A percentile compares a stretch with the other conserved stretches of the same genome.
Conservation (phyloP, 192 early-diverging fungal species). For the Entophlyctis luteolus region DNA sequence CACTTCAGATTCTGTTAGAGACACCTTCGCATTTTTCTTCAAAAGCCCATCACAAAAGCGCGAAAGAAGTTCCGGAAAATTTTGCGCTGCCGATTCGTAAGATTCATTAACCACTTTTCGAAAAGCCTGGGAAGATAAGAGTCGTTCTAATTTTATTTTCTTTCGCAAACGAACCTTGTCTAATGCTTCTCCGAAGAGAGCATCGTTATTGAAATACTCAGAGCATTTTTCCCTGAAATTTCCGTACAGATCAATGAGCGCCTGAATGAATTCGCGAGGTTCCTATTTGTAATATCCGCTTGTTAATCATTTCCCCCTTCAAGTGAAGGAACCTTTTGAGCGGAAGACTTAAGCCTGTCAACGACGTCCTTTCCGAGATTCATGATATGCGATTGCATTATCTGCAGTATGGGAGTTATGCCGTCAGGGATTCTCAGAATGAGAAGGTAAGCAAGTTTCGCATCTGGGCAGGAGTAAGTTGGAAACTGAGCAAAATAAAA, state of each 20-base stretch:
- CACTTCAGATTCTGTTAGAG: constrained; percentile 52
- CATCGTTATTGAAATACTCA: constrained; percentile 63
- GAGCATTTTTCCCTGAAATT: constrained; percentile 59
- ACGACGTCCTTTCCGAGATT: constrained; percentile 55
- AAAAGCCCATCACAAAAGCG: constrained; percentile 72
- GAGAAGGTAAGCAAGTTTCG: constrained; percentile 61
- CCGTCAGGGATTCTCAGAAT: constrained; percentile 65
- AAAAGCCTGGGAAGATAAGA: constrained; percentile 50
- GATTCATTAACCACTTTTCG: constrained; percentile 65
- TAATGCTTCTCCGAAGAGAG: constrained; percentile 68
- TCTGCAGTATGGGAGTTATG: constrained; percentile 53
- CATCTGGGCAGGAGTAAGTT: constrained; percentile 44
- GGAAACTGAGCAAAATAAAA: not conserved
- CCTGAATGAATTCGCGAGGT: constrained; percentile 67
- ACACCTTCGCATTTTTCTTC: constrained; percentile 55
- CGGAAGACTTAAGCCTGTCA: constrained; percentile 35
- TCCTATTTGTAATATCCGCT: constrained; percentile 49
- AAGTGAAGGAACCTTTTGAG: constrained; percentile 44
- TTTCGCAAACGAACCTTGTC: constrained; percentile 56
- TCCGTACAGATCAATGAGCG: constrained; percentile 57
- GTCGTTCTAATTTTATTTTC: not conserved
- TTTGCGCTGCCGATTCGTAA: constrained; percentile 40
- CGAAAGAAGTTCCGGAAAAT: constrained; percentile 75
- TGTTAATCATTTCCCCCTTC: not conserved
- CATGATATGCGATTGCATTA: constrained; percentile 64